Conservation (phyloP, 495 filamentous ascomycete genomes). For the Penicillium atrosanguineum region DNA sequence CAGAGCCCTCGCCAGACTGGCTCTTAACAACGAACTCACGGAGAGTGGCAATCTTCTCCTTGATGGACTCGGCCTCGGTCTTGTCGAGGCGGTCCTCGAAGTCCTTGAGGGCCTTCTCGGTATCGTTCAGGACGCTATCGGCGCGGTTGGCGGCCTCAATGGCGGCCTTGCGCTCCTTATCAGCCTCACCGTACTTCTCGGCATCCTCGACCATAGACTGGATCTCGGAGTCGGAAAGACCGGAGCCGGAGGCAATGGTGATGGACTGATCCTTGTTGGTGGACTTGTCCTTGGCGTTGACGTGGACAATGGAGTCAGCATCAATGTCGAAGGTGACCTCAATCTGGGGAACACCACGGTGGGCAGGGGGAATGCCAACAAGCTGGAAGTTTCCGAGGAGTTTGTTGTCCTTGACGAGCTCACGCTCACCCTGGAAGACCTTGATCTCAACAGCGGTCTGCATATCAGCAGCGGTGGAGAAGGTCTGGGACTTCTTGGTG, state of each 20-base stretch:
- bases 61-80: slow-evolving; percentile 85
- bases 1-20: slow-evolving; percentile 84
- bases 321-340: slow-evolving; percentile 99
- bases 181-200: slow-evolving; percentile 90
- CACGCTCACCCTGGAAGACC: slow-evolving; percentile 99
- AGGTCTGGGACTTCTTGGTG: slow-evolving; percentile 98
- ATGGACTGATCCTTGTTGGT: slow-evolving; percentile 99
- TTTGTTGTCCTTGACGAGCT: slow-evolving; percentile 99
- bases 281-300: slow-evolving; percentile 98
- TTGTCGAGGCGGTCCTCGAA: slow-evolving; percentile 95
- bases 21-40: slow-evolving; percentile 92
- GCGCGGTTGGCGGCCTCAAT: slow-evolving; percentile 97
- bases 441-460: slow-evolving; percentile 99
- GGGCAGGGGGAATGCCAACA: slow-evolving; percentile 93
- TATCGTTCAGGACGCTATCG: slow-evolving; percentile 94
- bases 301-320: slow-evolving; percentile 97
- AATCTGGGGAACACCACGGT: slow-evolving; percentile 95
- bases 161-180: slow-evolving; percentile 94
- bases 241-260: slow-evolving; percentile 96
- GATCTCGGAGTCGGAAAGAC: slow-evolving; percentile 93
- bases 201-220: slow-evolving; percentile 95
- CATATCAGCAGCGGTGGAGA: slow-evolving; percentile 98
- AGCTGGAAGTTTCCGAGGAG: slow-evolving; percentile 99
- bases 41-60: slow-evolving; percentile 87
- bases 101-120: slow-evolving; percentile 97